Evolutionary conservation across 2,329 filamentous ascomycete genomes (phyloP).

Genomic region (Coniochaeta hoffmannii): DNA sequence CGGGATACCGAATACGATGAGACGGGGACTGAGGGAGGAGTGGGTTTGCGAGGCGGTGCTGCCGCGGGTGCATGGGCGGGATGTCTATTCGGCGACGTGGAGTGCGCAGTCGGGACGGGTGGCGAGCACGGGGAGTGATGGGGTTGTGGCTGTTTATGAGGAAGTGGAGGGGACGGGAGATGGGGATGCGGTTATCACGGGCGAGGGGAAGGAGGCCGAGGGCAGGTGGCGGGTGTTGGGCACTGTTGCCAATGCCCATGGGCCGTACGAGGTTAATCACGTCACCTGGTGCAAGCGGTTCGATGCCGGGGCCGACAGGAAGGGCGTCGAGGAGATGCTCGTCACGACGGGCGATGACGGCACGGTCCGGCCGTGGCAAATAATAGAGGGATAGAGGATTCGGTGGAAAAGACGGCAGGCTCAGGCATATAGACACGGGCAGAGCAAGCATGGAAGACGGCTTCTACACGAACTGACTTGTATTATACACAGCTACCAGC

Average conservation of each 20-base stretch:
- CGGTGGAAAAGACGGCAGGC: neutral
- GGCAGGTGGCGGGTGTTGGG: slow-evolving; percentile 67
- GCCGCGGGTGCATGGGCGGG: slow-evolving; percentile 67
- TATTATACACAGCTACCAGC: neutral
- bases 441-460: neutral
- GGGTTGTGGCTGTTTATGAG: slow-evolving; percentile 69
- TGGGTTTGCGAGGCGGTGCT: slow-evolving; percentile 76
- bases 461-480: neutral
- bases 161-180: slow-evolving; percentile 37
- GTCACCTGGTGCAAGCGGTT: slow-evolving; percentile 77
- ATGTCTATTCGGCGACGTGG: slow-evolving; percentile 83
- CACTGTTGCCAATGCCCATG: slow-evolving; percentile 68
- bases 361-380: slow-evolving; percentile 72
- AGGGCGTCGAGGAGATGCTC: slow-evolving; percentile 69
- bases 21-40: slow-evolving; percentile 67
- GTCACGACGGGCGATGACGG: slow-evolving; percentile 92
- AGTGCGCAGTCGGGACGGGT: slow-evolving; percentile 69
- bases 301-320: slow-evolving; percentile 53
- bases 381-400: slow-evolving; percentile 7
- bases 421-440: neutral
- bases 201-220: slow-evolving; percentile 7
- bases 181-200: slow-evolving; percentile 19
- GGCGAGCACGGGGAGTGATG: slow-evolving; percentile 86
- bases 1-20: slow-evolving; percentile 80
- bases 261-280: slow-evolving; percentile 92